A percentile compares a stretch with the other conserved stretches of the same genome.
These are phyloP conservation scores for Tylopilus plumbeoviolaceoides DNA, from an alignment of 768 basidiomycete genomes.

Conservation along the genomic window DNA sequence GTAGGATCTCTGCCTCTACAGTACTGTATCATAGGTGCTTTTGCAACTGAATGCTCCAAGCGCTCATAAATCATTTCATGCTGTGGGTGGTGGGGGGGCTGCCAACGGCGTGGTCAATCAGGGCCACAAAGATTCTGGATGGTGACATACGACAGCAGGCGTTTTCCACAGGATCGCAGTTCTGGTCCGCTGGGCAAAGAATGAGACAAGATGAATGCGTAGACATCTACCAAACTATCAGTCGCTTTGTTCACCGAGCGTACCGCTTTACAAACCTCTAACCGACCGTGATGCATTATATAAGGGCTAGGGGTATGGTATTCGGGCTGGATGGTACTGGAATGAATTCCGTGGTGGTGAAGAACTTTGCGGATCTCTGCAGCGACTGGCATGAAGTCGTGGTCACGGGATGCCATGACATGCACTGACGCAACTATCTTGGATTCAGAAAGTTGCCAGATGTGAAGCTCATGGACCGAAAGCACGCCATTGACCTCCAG, in stretches of 20 bases:
- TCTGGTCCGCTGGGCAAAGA: conserved; percentile 63
- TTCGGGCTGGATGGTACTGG: conserved; percentile 92
- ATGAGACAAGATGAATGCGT: conserved; percentile 64
- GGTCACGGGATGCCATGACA: conserved; percentile 73
- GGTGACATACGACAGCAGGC: conserved; percentile 72
- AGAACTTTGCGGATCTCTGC: conserved; percentile 78
- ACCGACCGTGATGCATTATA: conserved; percentile 40
- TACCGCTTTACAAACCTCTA: conserved; percentile 40
- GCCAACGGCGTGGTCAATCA: conserved; percentile 7
- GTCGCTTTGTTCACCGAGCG: neutral
- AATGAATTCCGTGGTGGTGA: conserved; percentile 92
- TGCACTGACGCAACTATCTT: conserved; percentile 97
- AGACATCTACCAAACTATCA: conserved; percentile 36
- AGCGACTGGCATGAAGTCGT: conserved; percentile 91
- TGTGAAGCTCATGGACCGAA: conserved; percentile 88
- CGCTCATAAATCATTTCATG: conserved; percentile 28
- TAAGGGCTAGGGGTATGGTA: conserved; percentile 43
- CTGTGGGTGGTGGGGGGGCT: conserved; percentile 48
- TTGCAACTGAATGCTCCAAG: neutral
- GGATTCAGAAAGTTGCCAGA: conserved; percentile 95
- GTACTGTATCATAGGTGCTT: neutral
- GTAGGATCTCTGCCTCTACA: conserved; percentile 5
- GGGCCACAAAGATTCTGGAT: neutral
- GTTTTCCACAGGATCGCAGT: conserved; percentile 64
- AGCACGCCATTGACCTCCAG: conserved; percentile 76